Conservation (phyloP, 176 grass and related monocot genomes). For the Ensete ventricosum region DNA sequence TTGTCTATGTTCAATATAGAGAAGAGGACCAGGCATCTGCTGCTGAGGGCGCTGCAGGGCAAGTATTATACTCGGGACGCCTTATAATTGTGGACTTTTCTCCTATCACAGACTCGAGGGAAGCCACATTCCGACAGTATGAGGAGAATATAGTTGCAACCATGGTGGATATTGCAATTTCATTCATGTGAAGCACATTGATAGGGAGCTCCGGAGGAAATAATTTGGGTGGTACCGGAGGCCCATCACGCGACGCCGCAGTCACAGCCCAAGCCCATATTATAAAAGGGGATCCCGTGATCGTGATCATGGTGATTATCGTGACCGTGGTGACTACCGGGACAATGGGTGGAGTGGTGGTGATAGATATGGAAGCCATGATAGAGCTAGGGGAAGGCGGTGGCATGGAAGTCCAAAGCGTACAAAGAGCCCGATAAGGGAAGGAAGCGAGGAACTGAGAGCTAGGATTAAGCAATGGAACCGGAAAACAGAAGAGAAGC, state of each 20-base stretch:
- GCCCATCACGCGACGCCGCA: slow-evolving; percentile 30
- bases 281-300: slow-evolving; percentile 19
- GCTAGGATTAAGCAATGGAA: slow-evolving; percentile 85
- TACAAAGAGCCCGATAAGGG: slow-evolving; percentile 45
- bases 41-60: slow-evolving; percentile 59
- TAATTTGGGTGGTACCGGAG: slow-evolving; percentile 39
- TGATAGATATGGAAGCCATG: slow-evolving; percentile 8
- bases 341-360: slow-evolving; percentile 13
- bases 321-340: slow-evolving; percentile 23
- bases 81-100: slow-evolving; percentile 94
- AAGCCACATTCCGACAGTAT: slow-evolving; percentile 81
- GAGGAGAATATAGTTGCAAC: slow-evolving; percentile 91
- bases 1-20: slow-evolving; percentile 75
- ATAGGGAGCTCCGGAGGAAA: slow-evolving; percentile 55
- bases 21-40: slow-evolving; percentile 77
- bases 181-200: slow-evolving; percentile 83
- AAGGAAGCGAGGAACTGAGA: slow-evolving; percentile 75
- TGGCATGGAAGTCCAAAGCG: slow-evolving; percentile 42
- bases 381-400: slow-evolving; percentile 24
- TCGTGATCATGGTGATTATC: slow-evolving; percentile 22
- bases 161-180: slow-evolving; percentile 95
- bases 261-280: no score
- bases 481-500: slow-evolving; percentile 49
- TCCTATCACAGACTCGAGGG: slow-evolving; percentile 85
- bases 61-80: slow-evolving; percentile 68